phyloP scores from a whole-genome alignment of 202 grass and related monocot species.

The Carex arenaria region DNA sequence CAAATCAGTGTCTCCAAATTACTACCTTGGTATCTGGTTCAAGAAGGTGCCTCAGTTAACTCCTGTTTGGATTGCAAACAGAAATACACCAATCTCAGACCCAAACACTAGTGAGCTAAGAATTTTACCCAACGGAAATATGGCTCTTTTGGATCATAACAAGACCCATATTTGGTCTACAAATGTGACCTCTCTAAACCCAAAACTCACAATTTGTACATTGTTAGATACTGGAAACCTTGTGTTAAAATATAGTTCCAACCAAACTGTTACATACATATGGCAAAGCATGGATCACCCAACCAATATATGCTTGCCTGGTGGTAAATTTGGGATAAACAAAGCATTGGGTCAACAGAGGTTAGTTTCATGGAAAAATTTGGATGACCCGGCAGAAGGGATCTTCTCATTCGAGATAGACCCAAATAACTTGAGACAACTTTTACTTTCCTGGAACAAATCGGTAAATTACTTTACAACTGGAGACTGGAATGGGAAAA shows the following conservation, averaged over 20 bases:
- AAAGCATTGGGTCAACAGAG: slow-evolving; percentile 26
- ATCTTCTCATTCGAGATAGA: slow-evolving; percentile 15
- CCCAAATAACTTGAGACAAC: slow-evolving; percentile 1
- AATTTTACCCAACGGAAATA: slow-evolving; percentile 17
- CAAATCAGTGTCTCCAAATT: neutral
- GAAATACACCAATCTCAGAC: slow-evolving; percentile 23
- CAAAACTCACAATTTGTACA: neutral
- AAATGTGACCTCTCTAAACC: neutral
- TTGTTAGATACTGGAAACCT: slow-evolving; percentile 45
- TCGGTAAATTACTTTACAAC: slow-evolving; percentile 4
- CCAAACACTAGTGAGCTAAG: slow-evolving; percentile 21
- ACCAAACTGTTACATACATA: neutral
- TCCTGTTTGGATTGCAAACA: slow-evolving; percentile 35
- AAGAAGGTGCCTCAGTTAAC: slow-evolving; percentile 19
- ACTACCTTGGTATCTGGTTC: slow-evolving; percentile 47
- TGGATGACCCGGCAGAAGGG: slow-evolving; percentile 23
- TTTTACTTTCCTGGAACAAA: slow-evolving; percentile 22
- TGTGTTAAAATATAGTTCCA: neutral
- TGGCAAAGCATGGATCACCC: slow-evolving; percentile 65
- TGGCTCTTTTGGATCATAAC: slow-evolving; percentile 11
- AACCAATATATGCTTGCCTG: slow-evolving; percentile 34
- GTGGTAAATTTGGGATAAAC: slow-evolving; percentile 25
- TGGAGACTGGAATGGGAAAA: slow-evolving; percentile 17
- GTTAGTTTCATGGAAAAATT: slow-evolving; percentile 28
- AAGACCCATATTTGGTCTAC: slow-evolving; percentile 26